Evolutionary conservation across 805 yeast species (phyloP).

Genomic region (Jamesozyma jinghongensis): DNA sequence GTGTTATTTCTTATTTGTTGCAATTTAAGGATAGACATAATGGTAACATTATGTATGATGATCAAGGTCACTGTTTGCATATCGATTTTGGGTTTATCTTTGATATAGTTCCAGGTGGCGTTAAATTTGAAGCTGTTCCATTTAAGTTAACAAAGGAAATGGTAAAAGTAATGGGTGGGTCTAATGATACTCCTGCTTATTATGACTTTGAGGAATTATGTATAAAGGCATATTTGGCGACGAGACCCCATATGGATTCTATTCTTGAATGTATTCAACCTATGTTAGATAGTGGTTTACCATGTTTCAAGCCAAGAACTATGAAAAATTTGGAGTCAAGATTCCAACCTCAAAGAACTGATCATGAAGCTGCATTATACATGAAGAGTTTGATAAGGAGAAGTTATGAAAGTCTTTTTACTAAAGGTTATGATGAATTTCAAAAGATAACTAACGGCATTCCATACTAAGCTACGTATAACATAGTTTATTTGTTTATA

Average conservation of each 20-base stretch:
- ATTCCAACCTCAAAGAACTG: conserved; percentile 73
- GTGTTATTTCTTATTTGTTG: conserved; percentile 78
- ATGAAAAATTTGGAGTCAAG: conserved; percentile 67
- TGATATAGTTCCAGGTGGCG: conserved; percentile 99
- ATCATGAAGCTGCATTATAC: conserved; percentile 72
- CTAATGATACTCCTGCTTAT: conserved; percentile 73
- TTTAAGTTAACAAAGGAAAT: conserved; percentile 93
- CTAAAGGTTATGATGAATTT: conserved; percentile 95
- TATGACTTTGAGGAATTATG: conserved; percentile 92
- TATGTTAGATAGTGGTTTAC: conserved; percentile 91
- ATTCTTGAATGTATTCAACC: conserved; percentile 81
- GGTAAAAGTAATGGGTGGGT: conserved; percentile 95
- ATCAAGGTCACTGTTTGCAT: conserved; percentile 88
- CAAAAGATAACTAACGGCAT: conserved; percentile 95
- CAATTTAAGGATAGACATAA: conserved; percentile 97
- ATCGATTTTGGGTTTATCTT: conserved; percentile 98
- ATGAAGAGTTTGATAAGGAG: conserved; percentile 70
- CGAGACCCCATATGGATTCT: conserved; percentile 79
- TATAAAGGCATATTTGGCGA: conserved; percentile 81
- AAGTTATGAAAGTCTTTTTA: conserved; percentile 79
- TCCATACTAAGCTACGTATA: conserved; percentile 44
- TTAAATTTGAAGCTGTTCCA: conserved; percentile 95
- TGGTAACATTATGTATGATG: conserved; percentile 95
- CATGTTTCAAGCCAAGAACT: conserved; percentile 81
- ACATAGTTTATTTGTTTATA: background rate